Percentiles rank a stretch among this genome's conserved stretches.
These are phyloP conservation scores for Vigna angularis DNA, from an alignment of 306 rosid species.

Conservation along the genomic window DNA sequence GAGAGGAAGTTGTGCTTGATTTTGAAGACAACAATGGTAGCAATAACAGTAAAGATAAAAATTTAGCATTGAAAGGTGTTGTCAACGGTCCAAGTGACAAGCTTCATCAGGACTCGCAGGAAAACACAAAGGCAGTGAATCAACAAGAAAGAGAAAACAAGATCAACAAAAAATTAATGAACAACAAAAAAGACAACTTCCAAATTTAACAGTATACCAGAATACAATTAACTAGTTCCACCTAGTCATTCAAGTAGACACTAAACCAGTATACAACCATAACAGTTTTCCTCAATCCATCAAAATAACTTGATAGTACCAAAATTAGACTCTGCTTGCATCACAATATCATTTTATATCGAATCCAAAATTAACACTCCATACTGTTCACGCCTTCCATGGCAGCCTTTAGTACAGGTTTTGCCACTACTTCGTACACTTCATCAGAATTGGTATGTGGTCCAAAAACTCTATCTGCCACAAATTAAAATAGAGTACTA, in stretches of 20 bases:
- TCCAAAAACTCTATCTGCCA: slow-evolving; percentile 97
- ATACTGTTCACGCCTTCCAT: slow-evolving; percentile 99
- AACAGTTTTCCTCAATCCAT: slow-evolving; percentile 19
- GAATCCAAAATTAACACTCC: slow-evolving; percentile 31
- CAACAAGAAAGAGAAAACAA: no score
- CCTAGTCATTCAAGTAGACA: slow-evolving; percentile 22
- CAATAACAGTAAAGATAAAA: no score
- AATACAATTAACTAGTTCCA: background rate
- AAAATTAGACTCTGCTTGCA: slow-evolving; percentile 29
- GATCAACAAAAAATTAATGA: no score
- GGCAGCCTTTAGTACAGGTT: slow-evolving; percentile 94
- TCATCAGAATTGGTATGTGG: slow-evolving; percentile 78
- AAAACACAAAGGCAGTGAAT: no score
- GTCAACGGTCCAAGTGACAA: no score
- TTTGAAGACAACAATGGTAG: no score
- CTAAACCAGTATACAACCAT: background rate
- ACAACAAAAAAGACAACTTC: slow-evolving; percentile 8
- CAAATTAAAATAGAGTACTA: slow-evolving; percentile 45
- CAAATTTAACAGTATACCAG: slow-evolving; percentile 37
- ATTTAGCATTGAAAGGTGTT: no score
- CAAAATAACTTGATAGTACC: slow-evolving; percentile 7
- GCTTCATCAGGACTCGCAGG: no score
- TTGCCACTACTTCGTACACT: slow-evolving; percentile 97
- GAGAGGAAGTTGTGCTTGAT: no score
- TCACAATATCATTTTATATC: background rate